Conservation (phyloP, 495 filamentous ascomycete genomes). For the Xanthoparmelia taractica region DNA sequence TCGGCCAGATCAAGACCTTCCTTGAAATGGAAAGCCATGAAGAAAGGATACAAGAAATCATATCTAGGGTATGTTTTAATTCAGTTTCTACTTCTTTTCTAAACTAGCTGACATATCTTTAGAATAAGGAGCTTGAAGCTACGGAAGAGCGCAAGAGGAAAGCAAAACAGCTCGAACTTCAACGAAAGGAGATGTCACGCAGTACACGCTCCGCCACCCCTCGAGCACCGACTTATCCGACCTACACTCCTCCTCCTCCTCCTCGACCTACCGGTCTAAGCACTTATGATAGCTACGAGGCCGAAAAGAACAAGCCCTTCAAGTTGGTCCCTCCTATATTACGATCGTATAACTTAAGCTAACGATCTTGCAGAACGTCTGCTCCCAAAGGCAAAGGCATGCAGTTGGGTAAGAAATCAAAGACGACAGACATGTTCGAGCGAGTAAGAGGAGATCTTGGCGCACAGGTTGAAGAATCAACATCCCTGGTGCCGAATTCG, state of each 20-base stretch:
- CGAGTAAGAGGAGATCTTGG: slow-evolving; percentile 85
- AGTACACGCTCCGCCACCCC: slow-evolving; percentile 49
- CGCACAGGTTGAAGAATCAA: slow-evolving; percentile 63
- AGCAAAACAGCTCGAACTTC: slow-evolving; percentile 95
- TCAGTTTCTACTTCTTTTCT: background rate
- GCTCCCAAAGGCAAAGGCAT: slow-evolving; percentile 89
- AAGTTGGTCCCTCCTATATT: slow-evolving; percentile 46
- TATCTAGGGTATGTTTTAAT: slow-evolving; percentile 61
- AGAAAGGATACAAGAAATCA: slow-evolving; percentile 96
- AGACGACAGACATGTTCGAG: slow-evolving; percentile 93
- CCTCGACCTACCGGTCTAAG: slow-evolving; percentile 62
- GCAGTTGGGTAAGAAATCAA: slow-evolving; percentile 97
- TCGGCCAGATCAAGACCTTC: slow-evolving; percentile 96
- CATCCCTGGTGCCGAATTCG: slow-evolving; percentile 64
- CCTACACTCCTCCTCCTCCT: slow-evolving; percentile 81
- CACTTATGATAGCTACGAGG: slow-evolving; percentile 87
- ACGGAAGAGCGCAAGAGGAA: slow-evolving; percentile 96
- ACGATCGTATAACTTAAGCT: slow-evolving; percentile 12
- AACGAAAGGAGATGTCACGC: slow-evolving; percentile 82
- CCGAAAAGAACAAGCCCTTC: slow-evolving; percentile 88
- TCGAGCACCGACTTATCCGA: slow-evolving; percentile 72
- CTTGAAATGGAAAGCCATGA: slow-evolving; percentile 98
- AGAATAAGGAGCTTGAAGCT: slow-evolving; percentile 98
- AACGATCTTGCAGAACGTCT: slow-evolving; percentile 40
- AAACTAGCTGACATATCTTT: slow-evolving; percentile 25